Conservation (phyloP, 257 asterid genomes). For the Knoxia roxburghii region DNA sequence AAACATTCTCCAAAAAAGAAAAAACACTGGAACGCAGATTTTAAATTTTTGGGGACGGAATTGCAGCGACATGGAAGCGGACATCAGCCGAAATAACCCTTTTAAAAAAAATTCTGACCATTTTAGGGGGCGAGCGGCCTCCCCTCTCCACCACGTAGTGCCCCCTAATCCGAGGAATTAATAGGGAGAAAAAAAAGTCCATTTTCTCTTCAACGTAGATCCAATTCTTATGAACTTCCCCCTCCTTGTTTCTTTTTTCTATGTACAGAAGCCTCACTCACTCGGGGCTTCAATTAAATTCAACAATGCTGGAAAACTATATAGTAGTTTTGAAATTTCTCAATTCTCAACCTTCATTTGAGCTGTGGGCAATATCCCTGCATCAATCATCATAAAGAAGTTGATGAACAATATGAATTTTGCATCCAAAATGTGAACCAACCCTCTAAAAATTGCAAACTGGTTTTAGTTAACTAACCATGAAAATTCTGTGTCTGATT, state of each 20-base stretch:
- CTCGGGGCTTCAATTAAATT: conserved; percentile 60
- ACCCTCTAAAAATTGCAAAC: background rate
- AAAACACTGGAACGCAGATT: conserved; percentile 12
- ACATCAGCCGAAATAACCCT: too few species aligned
- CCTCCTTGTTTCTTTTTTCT: conserved; percentile 15
- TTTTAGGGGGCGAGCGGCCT: too few species aligned
- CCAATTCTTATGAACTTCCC: conserved; percentile 20
- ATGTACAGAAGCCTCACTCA: conserved; percentile 88
- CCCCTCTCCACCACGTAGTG: too few species aligned
- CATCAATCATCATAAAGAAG: conserved; percentile 12
- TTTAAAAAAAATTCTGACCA: too few species aligned
- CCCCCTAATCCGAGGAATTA: background rate
- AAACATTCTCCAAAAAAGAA: conserved; percentile 25
- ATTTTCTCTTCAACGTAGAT: conserved; percentile 8
- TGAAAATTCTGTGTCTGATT: conserved; percentile 48
- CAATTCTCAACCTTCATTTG: conserved; percentile 60
- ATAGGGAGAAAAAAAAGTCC: background rate
- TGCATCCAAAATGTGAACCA: background rate
- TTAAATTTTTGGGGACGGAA: too few species aligned
- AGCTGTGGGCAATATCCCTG: conserved; percentile 43
- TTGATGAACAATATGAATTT: background rate
- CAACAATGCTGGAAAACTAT: conserved; percentile 28
- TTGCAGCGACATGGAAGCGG: too few species aligned
- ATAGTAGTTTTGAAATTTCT: conserved; percentile 26
- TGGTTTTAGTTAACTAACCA: conserved; percentile 39